Conservation (phyloP, 2,329 filamentous ascomycete genomes). For the Harringtonia aguacate region DNA sequence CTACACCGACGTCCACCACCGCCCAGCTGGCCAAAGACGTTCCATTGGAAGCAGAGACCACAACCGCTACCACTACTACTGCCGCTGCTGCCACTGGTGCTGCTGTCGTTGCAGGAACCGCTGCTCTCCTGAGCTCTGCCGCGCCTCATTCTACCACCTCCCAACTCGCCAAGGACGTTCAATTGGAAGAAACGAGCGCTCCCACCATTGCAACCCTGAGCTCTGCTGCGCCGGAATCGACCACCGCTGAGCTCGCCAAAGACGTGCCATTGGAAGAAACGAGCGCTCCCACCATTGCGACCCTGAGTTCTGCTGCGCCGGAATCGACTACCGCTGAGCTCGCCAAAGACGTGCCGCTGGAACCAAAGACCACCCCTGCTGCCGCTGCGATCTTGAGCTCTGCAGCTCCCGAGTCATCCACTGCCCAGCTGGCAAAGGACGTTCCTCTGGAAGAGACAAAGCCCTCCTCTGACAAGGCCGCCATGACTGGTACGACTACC, state of each 20-base stretch:
- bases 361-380: no score
- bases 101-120: no score
- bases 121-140: neutral
- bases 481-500: neutral
- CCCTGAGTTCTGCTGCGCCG: neutral
- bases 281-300: neutral
- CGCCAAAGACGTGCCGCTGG: constrained; percentile 1
- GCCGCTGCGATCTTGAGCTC: constrained; percentile 56
- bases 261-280: neutral
- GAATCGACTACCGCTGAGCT: neutral
- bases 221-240: neutral
- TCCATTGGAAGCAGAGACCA: neutral
- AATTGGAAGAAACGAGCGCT: neutral
- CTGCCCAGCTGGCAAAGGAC: constrained; percentile 52
- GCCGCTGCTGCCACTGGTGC: no score
- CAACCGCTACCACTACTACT: no score
- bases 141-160: no score
- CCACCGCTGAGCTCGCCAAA: neutral
- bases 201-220: neutral
- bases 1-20: neutral
- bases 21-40: neutral
- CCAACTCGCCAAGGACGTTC: neutral
- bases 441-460: constrained; percentile 46
- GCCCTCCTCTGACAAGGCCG: neutral
- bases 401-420: constrained; percentile 59